Base-by-base conservation (phyloP, 257 asterid genomes). In the Solanum pinnatisectum region DNA sequence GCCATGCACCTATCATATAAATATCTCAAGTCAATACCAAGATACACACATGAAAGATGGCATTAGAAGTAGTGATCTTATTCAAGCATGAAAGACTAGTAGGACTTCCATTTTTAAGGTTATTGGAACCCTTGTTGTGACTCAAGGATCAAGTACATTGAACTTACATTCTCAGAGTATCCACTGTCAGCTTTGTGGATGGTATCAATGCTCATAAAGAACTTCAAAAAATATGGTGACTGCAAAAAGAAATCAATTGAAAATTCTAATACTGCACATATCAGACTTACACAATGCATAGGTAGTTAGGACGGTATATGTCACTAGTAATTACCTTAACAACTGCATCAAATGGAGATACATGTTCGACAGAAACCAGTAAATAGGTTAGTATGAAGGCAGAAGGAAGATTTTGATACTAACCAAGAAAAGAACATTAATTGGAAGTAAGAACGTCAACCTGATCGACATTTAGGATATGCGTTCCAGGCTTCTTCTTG, bases 191-290 rank as follows among this genome's bases (percentile, higher is more conserved):
- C 87, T 79, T 78, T 87, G 42, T 87, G 89, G 36, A 87, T 12
- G 9, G 89, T 87, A 36, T 87, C 89, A 18, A 87, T 63, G 37
- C 86, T 87, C 72, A 87, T 44, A 78, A 14, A 36, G 85, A 96
- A 96, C 91, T 92, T 94, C 10, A 96, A 67, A 89, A 96, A 96
- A 89, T 95, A 96, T 12, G 96, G 96, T 90, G 98, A 95, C 99
- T 95, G 97, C 87, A 88, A 88, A 87, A 46, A 40, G 22, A 42
- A 74, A 5, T 59, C 49, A 46, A 37, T 10, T 73, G 73, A 63
- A 35, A 84, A 79, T 79, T 25, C 44, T 25, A 79, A 42, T 42
- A 16, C 84, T 42, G 39, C 65, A 42, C n/a, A 79, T 79, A 25
- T 25, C 5, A 9, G 39, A 79, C 39, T 79, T 79, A 65, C 9